Evolutionary conservation across 1,284 basidiomycete genomes (phyloP), one percentile per base, ranked within the genome.

Genomic region (Stygiomarasmius scandens): DNA sequence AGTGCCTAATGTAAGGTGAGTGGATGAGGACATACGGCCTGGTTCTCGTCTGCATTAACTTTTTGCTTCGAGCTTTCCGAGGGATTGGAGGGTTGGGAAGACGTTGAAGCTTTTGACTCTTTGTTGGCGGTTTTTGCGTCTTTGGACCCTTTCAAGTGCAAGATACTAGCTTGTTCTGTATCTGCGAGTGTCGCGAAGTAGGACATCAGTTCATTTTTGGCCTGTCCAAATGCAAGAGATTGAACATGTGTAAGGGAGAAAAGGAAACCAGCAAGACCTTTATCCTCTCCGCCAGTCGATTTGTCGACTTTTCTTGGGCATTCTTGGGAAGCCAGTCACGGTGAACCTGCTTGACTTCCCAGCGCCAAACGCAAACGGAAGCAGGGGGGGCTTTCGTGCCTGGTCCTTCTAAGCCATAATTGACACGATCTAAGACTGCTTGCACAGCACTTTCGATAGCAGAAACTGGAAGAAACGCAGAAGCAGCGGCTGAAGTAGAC

Each of bases 311-410:
- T 59, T 92, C 89, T 57, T 78, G 76, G 8, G 80, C 78, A 64
- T 82, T 83, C 66, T 84, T 87, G 0, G 93, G 92, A 29, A 95
- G 71, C 84, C 89, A 89, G 49, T 82, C 76, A 51, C 74, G 69
- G 61, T 79, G 74, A 22, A 77, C 64, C 14, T 85, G 79, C 62
- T 81, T 86, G 6, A 90, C 86, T 68, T 96, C 93, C 93, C 93
- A 95, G 59, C 93, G 79, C 93, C 93, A 96, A n/a, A 92, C 74
- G 63, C 84, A 87, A 32, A 91, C 70, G 20, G 78, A 71, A 3
- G 86, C 81, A 10, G 87, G 83, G 16, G 77, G 65, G 16, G 38
- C 38, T 66, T 81, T 89, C 53, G 74, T 72, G 38, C 79, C 78
- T 24, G 72, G 65, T 2, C 72, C 73, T 53, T 90, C 84, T 8